Conservation (phyloP, 352 stramenopile genomes). For the Phytophthora agathidicida region DNA sequence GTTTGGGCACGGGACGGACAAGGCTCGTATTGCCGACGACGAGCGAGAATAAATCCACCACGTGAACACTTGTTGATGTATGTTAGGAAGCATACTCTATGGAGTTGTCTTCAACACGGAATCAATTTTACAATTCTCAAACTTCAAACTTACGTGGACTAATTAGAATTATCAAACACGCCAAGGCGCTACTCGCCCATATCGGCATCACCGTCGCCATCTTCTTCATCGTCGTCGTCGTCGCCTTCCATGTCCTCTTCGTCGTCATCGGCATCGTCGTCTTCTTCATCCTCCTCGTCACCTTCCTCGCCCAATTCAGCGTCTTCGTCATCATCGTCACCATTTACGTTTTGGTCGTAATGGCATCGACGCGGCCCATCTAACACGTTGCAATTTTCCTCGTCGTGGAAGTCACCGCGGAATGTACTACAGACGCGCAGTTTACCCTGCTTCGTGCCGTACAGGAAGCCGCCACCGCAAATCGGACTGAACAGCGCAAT, state of each 20-base stretch:
- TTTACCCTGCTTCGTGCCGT: conserved; percentile 97
- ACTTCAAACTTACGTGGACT: conserved; percentile 29
- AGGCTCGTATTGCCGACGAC: conserved; percentile 69
- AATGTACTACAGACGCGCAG: conserved; percentile 90
- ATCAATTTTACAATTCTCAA: conserved; percentile 20
- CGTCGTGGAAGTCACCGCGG: conserved; percentile 73
- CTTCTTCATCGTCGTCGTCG: conserved; percentile 29
- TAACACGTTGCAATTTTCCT: conserved; percentile 87
- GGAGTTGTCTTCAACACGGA: no score
- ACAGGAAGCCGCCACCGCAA: conserved; percentile 96
- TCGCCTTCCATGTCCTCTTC: conserved; percentile 44
- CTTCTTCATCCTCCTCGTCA: conserved; percentile 43
- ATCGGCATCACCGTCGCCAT: conserved; percentile 45
- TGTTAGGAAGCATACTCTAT: no score
- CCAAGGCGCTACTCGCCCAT: conserved; percentile 42
- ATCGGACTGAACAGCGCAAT: conserved; percentile 98
- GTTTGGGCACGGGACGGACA: conserved; percentile 75
- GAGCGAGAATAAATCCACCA: no score
- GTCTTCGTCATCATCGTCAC: conserved; percentile 58
- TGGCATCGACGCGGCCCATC: conserved; percentile 61
- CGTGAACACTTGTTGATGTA: no score
- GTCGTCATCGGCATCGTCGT: conserved; percentile 32
- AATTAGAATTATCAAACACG: conserved; percentile 44
- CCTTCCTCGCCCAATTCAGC: conserved; percentile 49
- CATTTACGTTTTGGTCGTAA: conserved; percentile 64